Evolutionary conservation across 768 basidiomycete genomes (phyloP), one percentile per base, ranked within the genome.

Genomic region (Mrakia blollopis): DNA sequence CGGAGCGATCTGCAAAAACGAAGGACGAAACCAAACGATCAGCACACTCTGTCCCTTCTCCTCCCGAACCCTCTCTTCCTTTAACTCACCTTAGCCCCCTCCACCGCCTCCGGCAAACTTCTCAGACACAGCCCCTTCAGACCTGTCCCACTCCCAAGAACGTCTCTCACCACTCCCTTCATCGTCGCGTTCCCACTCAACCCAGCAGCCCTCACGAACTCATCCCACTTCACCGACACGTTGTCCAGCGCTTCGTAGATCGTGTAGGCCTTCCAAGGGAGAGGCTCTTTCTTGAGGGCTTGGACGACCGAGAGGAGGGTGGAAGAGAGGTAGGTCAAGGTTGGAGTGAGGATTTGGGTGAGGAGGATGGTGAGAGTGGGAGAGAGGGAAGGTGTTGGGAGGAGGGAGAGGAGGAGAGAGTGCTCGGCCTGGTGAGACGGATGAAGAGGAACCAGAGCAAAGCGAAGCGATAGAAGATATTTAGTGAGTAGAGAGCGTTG

Each of bases 21-120:
- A 57, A 57, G 11, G 28, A 13, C 18, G 57, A 28, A 57, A 3
- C 2, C 44, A 11, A 57, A 52, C 23, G 57, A 8, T 57, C 18
- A 57, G 57, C 57, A 1, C 7, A 0, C 3, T 50, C 25, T 57
- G n/a, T 25, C 57, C 57, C n/a, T 9, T 57, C 57, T 21, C 18
- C 10, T 50, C 47, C 2, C 14, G 6, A 41, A 41, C 39, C 5
- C 39, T 44, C 11, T 50, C 47, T 18, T 50, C 2, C 47, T 50
- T 2, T n/a, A 7, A 57, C 57, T 4, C 57, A 57, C 57, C 57
- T 73, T 73, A 21, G 77, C 77, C 14, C 77, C 28, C 44, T 74
- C 77, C 52, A 78, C 72, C 14, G 62, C 65, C 44, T 78, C 77
- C 10, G 77, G 77, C 7, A 78, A 21, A 16, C 62, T 30, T 23